These are phyloP conservation scores for Pseudogymnoascus verrucosus DNA, from an alignment of 2,329 filamentous ascomycete genomes.

Conservation along the genomic window DNA sequence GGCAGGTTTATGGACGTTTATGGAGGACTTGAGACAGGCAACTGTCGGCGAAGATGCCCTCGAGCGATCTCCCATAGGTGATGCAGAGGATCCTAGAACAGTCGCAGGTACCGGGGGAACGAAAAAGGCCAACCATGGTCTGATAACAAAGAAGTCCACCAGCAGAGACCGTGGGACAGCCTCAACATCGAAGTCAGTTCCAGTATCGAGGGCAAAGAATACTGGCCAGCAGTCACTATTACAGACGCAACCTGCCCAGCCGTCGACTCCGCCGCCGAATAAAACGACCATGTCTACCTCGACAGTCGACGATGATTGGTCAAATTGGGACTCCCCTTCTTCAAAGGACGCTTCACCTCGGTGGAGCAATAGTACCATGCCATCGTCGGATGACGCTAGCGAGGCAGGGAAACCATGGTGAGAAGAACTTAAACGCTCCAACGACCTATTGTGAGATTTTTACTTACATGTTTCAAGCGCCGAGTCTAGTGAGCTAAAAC, in stretches of 20 bases:
- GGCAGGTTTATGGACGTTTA: constrained; percentile 85
- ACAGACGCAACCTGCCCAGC: neutral
- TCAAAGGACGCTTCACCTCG: constrained; percentile 47
- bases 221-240: neutral
- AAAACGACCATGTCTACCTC: constrained; percentile 22
- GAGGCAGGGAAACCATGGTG: constrained; percentile 4
- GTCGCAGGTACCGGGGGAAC: neutral
- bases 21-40: constrained; percentile 90
- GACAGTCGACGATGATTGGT: constrained; percentile 53
- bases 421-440: neutral
- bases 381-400: constrained; percentile 8
- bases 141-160: neutral
- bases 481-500: constrained; percentile 16
- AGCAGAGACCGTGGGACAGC: neutral
- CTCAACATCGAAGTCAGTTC: neutral
- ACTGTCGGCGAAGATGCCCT: constrained; percentile 91
- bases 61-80: constrained; percentile 34
- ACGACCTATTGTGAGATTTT: neutral
- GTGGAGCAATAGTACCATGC: constrained; percentile 48
- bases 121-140: neutral
- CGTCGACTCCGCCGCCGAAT: neutral
- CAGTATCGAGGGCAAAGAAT: neutral
- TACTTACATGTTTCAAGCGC: constrained; percentile 2
- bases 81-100: neutral
- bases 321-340: constrained; percentile 52